A percentile compares a stretch with the other conserved stretches of the same genome.
Conservation (phyloP, 2,329 filamentous ascomycete species). For the Aspergillus hiratsukae region DNA sequence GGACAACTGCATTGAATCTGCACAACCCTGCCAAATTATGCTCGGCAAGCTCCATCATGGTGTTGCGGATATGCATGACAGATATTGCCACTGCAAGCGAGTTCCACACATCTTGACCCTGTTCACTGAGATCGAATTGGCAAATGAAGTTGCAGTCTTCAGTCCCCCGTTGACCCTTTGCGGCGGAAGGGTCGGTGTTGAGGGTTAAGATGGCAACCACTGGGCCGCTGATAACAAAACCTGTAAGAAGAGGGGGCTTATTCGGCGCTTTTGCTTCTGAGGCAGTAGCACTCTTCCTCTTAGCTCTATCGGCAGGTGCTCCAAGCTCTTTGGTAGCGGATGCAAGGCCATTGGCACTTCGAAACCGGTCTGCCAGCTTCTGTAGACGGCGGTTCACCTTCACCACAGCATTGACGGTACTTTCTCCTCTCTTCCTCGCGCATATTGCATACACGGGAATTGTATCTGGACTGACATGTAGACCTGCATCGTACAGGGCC, state of each 20-base stretch:
- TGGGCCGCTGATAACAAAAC: constrained; percentile 50
- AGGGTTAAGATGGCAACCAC: constrained; percentile 52
- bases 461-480: constrained; percentile 31
- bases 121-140: constrained; percentile 51
- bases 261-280: constrained; percentile 7
- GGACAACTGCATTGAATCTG: constrained; percentile 3
- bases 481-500: constrained; percentile 48
- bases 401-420: constrained; percentile 38
- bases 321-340: not conserved
- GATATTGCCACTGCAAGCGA: constrained; percentile 54
- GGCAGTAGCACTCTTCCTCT: constrained; percentile 3
- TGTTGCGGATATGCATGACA: constrained; percentile 50
- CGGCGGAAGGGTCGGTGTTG: constrained; percentile 34
- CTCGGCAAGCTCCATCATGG: constrained; percentile 44
- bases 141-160: constrained; percentile 38
- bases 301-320: not conserved
- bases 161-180: constrained; percentile 7
- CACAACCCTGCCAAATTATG: constrained; percentile 17
- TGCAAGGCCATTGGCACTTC: constrained; percentile 20
- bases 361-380: constrained; percentile 41
- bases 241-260: constrained; percentile 49
- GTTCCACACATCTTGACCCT: constrained; percentile 58
- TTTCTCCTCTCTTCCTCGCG: constrained; percentile 36
- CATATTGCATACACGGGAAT: constrained; percentile 47
- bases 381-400: constrained; percentile 43